phyloP scores from a whole-genome alignment of 768 basidiomycete genomes.

The Lactarius pseudohatsudake region DNA sequence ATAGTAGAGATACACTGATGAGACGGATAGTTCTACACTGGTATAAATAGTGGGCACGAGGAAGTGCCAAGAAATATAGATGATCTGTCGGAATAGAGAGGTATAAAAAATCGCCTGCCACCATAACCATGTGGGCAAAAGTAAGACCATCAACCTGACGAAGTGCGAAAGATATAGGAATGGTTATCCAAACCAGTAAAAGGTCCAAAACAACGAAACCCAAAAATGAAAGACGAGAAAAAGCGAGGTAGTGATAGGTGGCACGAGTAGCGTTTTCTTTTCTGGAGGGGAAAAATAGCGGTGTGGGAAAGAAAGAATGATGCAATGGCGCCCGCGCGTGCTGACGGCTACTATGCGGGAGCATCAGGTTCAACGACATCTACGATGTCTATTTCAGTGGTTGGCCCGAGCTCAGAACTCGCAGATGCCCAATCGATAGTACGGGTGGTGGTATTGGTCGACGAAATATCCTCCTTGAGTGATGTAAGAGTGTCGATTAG shows the following conservation, averaged over 20 bases:
- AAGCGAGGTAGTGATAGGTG: not conserved
- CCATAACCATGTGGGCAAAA: not conserved
- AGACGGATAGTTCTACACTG: not conserved
- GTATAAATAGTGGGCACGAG: conserved; percentile 1
- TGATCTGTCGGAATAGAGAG: not conserved
- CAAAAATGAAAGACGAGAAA: not conserved
- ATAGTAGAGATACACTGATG: conserved; percentile 8
- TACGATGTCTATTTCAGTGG: not conserved
- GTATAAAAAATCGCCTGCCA: not conserved
- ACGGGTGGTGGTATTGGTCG: not conserved
- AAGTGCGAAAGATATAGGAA: conserved; percentile 3
- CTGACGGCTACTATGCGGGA: not conserved
- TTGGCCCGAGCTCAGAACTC: not conserved
- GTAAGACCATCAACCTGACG: not conserved
- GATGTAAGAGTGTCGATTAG: not conserved
- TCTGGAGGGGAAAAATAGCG: not conserved
- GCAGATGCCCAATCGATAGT: not conserved
- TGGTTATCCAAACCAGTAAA: conserved; percentile 10
- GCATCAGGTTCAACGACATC: not conserved
- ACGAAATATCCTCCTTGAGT: not conserved
- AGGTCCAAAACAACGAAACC: conserved; percentile 1
- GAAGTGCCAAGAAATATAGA: not conserved
- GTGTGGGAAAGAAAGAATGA: not conserved
- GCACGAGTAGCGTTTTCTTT: not conserved
- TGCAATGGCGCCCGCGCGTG: not conserved